Percentiles rank a stretch among this genome's conserved stretches.
Conservation (phyloP, 805 yeast species). For the Alloascoidea africana region DNA sequence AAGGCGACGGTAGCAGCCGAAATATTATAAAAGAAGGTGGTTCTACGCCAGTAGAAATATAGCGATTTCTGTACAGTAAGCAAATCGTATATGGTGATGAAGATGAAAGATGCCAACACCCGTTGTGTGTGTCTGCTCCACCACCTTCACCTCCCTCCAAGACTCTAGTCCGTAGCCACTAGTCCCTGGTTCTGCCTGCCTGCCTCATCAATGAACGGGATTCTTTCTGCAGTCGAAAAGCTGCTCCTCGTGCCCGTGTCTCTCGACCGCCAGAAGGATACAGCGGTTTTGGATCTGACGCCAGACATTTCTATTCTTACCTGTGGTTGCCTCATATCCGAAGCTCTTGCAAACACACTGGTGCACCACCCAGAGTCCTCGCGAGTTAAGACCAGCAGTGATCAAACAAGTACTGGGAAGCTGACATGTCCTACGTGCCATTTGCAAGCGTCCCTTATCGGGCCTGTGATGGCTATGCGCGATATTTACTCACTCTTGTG, state of each 20-base stretch:
- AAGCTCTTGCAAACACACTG: too few relatives aligned
- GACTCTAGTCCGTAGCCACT: constrained; percentile 4
- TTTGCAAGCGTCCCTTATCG: background rate
- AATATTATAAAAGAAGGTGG: too few relatives aligned
- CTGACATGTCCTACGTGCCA: background rate
- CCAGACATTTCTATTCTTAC: constrained; percentile 17
- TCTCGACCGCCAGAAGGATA: constrained; percentile 3
- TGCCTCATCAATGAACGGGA: constrained; percentile 2
- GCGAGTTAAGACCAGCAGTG: too few relatives aligned
- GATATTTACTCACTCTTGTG: background rate
- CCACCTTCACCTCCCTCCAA: too few relatives aligned
- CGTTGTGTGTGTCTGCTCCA: too few relatives aligned
- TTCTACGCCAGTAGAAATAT: too few relatives aligned
- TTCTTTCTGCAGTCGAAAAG: constrained; percentile 3
- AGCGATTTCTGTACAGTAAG: too few relatives aligned
- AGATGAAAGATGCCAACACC: too few relatives aligned
- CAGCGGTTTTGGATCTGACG: constrained; percentile 10
- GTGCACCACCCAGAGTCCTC: too few relatives aligned
- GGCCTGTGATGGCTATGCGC: background rate
- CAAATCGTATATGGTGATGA: too few relatives aligned
- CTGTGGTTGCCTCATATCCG: constrained; percentile 22
- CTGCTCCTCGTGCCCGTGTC: background rate
- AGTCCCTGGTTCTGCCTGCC: background rate
- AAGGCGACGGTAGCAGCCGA: too few relatives aligned
- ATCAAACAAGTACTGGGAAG: constrained; percentile 1